A percentile compares a stretch with the other conserved stretches of the same genome.
phyloP scores from a whole-genome alignment of 495 filamentous ascomycete species.

The Delitschia confertaspora region DNA sequence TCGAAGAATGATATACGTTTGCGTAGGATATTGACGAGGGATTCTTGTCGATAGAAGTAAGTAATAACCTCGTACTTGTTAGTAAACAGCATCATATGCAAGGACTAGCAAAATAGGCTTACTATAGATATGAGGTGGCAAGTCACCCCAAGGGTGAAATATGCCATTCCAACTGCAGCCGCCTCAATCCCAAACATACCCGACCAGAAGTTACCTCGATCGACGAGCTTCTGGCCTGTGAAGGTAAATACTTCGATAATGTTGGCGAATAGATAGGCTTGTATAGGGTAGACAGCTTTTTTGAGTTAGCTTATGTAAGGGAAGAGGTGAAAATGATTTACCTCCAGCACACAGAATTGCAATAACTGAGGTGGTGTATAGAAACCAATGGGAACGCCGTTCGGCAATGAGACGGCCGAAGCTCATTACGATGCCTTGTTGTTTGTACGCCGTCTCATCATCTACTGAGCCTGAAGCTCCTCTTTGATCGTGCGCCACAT shows the following conservation, averaged over 20 bases:
- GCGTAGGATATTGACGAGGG: slow-evolving; percentile 25
- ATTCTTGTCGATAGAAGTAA: slow-evolving; percentile 27
- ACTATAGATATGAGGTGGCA: slow-evolving; percentile 20
- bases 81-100: neutral
- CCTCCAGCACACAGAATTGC: slow-evolving; percentile 24
- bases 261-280: slow-evolving; percentile 29
- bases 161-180: slow-evolving; percentile 18
- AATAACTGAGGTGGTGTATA: slow-evolving; percentile 18
- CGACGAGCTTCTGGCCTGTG: slow-evolving; percentile 12
- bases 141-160: slow-evolving; percentile 23
- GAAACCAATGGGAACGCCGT: slow-evolving; percentile 24
- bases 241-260: slow-evolving; percentile 26
- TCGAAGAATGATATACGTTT: slow-evolving; percentile 30
- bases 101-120: neutral
- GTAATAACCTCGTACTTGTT: slow-evolving; percentile 6
- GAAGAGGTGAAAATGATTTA: neutral
- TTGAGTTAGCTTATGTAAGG: neutral
- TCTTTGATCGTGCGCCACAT: neutral
- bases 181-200: slow-evolving; percentile 29
- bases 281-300: slow-evolving; percentile 25
- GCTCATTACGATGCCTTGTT: slow-evolving; percentile 13
- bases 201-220: slow-evolving; percentile 28
- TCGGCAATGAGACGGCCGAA: slow-evolving; percentile 26
- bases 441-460: slow-evolving; percentile 17
- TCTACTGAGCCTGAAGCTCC: slow-evolving; percentile 4